phyloP scores from a whole-genome alignment of 176 grass and related monocot species.

The Thalia dealbata region DNA sequence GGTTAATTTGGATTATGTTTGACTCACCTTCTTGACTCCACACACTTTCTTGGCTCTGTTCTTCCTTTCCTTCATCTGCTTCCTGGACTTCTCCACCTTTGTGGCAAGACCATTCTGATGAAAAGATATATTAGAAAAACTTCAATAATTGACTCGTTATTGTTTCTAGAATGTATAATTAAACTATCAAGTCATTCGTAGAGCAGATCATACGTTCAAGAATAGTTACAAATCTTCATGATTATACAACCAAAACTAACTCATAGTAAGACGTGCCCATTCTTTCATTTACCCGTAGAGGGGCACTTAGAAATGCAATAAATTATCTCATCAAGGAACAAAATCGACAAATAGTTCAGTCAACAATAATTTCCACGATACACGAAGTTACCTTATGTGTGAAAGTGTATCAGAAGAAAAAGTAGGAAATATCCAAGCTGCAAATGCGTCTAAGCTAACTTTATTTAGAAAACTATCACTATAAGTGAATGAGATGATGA shows the following conservation, averaged over 20 bases:
- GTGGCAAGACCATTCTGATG: not conserved
- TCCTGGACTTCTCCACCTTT: not conserved
- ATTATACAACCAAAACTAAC: not conserved
- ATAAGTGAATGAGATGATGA: not conserved
- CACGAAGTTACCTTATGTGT: too few relatives aligned
- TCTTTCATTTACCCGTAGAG: not conserved
- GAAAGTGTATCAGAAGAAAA: not conserved
- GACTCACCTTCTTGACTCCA: constrained; percentile 2
- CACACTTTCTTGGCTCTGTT: not conserved
- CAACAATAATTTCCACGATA: too few relatives aligned
- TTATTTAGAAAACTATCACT: too few relatives aligned
- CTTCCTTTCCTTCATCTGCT: constrained; percentile 4
- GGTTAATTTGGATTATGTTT: not conserved
- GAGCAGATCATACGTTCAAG: not conserved
- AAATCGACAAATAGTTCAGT: too few relatives aligned
- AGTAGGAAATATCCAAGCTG: not conserved
- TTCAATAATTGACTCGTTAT: too few relatives aligned
- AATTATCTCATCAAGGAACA: not conserved
- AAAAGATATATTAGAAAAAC: not conserved
- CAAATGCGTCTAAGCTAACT: not conserved
- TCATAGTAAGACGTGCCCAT: not conserved
- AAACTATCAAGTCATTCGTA: too few relatives aligned
- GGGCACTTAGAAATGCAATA: not conserved
- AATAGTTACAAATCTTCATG: not conserved
- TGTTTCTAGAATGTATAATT: too few relatives aligned